A percentile compares a stretch with the other conserved stretches of the same genome.
Conservation (phyloP, 768 basidiomycete genomes). For the Lactarius pseudohatsudake region DNA sequence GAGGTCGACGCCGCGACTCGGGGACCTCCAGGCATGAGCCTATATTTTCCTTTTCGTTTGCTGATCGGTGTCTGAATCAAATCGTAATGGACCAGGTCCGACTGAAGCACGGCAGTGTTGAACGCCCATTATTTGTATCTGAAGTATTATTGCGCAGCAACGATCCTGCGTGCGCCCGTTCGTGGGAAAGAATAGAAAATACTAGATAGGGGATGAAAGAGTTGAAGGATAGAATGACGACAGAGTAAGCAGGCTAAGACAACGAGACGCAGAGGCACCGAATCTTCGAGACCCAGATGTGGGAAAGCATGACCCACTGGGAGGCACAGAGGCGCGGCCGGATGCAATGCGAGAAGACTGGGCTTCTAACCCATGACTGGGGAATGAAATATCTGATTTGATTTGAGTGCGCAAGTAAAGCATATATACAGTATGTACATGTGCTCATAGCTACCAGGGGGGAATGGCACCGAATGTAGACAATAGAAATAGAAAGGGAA, state of each 20-base stretch:
- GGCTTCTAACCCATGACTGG: background rate
- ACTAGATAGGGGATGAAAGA: background rate
- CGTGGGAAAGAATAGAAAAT: background rate
- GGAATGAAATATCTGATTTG: background rate
- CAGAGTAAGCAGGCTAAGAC: background rate
- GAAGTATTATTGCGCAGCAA: background rate
- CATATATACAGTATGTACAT: too few relatives aligned
- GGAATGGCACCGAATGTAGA: too few relatives aligned
- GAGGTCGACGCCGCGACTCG: background rate
- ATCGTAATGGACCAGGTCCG: background rate
- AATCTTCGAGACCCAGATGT: background rate
- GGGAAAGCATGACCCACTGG: background rate
- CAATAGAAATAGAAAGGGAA: too few relatives aligned
- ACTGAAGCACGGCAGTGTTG: background rate
- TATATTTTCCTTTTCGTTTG: background rate
- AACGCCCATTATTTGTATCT: background rate
- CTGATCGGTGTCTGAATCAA: background rate
- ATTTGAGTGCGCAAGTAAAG: background rate
- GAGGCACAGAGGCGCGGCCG: background rate
- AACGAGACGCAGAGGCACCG: background rate
- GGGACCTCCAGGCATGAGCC: background rate
- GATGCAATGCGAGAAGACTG: background rate
- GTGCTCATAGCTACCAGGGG: too few relatives aligned
- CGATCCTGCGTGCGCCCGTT: background rate
- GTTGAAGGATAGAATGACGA: background rate